Conservation (phyloP, 805 yeast species). For the Monosporozyma unispora region DNA sequence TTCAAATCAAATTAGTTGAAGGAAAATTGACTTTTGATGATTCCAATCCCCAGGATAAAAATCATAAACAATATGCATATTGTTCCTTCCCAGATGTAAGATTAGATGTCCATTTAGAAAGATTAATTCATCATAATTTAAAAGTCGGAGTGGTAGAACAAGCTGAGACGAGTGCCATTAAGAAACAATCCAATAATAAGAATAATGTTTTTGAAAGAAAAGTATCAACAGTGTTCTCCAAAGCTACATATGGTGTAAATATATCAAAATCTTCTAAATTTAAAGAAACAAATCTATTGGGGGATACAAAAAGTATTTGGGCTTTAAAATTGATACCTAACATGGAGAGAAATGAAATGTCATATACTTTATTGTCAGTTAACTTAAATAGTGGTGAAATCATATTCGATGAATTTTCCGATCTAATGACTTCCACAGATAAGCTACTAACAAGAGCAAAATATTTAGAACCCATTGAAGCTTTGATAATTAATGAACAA, state of each 20-base stretch:
- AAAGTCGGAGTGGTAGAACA: conserved; percentile 88
- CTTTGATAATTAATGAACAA: conserved; percentile 30
- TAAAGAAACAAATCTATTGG: conserved; percentile 27
- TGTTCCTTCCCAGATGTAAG: conserved; percentile 78
- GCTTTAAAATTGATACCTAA: conserved; percentile 8
- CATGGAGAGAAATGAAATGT: conserved; percentile 14
- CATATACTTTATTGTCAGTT: conserved; percentile 36
- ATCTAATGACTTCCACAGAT: conserved; percentile 39
- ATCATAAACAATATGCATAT: conserved; percentile 59
- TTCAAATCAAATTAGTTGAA: conserved; percentile 63
- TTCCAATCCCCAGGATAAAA: conserved; percentile 39
- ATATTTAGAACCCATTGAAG: conserved; percentile 72
- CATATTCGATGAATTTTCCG: conserved; percentile 61
- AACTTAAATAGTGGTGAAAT: conserved; percentile 75
- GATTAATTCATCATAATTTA: conserved; percentile 59
- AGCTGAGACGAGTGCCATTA: conserved; percentile 69
- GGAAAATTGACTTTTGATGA: conserved; percentile 53
- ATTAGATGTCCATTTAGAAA: conserved; percentile 64
- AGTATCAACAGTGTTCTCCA: conserved; percentile 65
- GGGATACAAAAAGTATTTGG: conserved; percentile 26
- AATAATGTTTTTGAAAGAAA: conserved; percentile 55
- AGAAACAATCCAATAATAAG: conserved; percentile 41
- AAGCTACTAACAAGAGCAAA: conserved; percentile 66
- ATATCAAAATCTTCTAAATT: conserved; percentile 38
- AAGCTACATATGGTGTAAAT: conserved; percentile 57